Conservation (phyloP, 208 protist species). For the Porcisia hertigi region DNA sequence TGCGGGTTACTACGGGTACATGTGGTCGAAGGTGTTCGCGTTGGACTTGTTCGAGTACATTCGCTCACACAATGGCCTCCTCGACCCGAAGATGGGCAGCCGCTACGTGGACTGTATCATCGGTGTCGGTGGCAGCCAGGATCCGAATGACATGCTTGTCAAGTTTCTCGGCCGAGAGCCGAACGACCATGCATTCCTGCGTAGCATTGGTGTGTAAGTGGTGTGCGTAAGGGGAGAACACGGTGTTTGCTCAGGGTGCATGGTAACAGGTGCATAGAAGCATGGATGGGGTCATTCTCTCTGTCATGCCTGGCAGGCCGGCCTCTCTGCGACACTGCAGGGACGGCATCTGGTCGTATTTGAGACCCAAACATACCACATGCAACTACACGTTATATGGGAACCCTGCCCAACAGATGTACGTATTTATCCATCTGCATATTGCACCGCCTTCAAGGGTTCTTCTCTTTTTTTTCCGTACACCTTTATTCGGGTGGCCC, state of each 20-base stretch:
- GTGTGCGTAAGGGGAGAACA: not conserved
- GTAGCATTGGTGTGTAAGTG: slow-evolving; percentile 60
- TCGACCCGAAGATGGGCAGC: slow-evolving; percentile 62
- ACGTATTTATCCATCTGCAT: not conserved
- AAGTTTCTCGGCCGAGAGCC: slow-evolving; percentile 88
- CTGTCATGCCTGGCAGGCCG: not conserved
- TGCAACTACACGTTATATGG: too few species aligned
- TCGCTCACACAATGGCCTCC: slow-evolving; percentile 57
- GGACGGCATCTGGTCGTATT: not conserved
- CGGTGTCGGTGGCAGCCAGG: slow-evolving; percentile 70
- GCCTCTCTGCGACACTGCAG: not conserved
- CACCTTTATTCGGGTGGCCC: not conserved
- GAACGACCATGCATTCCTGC: slow-evolving; percentile 77
- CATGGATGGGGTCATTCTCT: not conserved
- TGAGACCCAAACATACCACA: not conserved
- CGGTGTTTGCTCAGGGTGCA: not conserved
- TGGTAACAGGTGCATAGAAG: not conserved
- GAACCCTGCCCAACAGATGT: not conserved
- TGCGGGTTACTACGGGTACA: slow-evolving; percentile 86
- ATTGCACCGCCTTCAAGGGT: not conserved
- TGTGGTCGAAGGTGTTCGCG: slow-evolving; percentile 88
- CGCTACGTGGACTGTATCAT: slow-evolving; percentile 80
- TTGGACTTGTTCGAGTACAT: slow-evolving; percentile 87
- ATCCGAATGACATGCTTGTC: slow-evolving; percentile 72
- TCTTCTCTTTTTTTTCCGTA: not conserved